Percentiles rank a stretch among this genome's conserved stretches.
phyloP scores from a whole-genome alignment of 2,329 filamentous ascomycete species.

The Pseudogymnoascus sp. region DNA sequence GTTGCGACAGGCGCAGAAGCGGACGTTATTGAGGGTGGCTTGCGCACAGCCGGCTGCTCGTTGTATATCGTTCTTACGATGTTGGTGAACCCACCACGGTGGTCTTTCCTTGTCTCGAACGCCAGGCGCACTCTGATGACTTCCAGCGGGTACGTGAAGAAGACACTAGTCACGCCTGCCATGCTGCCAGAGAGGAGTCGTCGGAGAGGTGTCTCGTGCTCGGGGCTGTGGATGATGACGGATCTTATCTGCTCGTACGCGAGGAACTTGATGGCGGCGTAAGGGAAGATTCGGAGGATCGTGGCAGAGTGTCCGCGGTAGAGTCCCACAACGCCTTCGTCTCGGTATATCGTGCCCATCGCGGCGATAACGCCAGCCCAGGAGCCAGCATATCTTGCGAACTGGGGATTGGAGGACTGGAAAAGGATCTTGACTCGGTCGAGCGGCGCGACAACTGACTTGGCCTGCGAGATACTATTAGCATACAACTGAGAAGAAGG shows the following conservation, averaged over 20 bases:
- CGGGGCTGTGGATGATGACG: constrained; percentile 59
- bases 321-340: constrained; percentile 67
- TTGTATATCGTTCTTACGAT: constrained; percentile 84
- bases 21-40: constrained; percentile 25
- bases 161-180: constrained; percentile 82
- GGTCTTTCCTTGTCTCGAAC: constrained; percentile 78
- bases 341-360: constrained; percentile 71
- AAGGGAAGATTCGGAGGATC: constrained; percentile 88
- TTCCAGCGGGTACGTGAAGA: constrained; percentile 93
- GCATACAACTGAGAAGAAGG: constrained; percentile 5
- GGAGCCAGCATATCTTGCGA: constrained; percentile 82
- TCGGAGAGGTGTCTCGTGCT: constrained; percentile 72
- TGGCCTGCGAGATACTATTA: constrained; percentile 52
- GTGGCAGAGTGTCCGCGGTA: constrained; percentile 95
- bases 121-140: constrained; percentile 86
- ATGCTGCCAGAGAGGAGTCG: constrained; percentile 66
- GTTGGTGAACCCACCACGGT: constrained; percentile 59
- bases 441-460: constrained; percentile 89
- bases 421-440: constrained; percentile 99
- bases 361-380: constrained; percentile 79
- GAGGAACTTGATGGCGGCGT: constrained; percentile 95
- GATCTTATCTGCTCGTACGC: constrained; percentile 94
- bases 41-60: constrained; percentile 45
- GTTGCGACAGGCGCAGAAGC: constrained; percentile 23
- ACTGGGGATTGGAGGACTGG: constrained; percentile 89